These are phyloP conservation scores for Citrus australasica DNA, from an alignment of 345 rosid species.

Conservation along the genomic window DNA sequence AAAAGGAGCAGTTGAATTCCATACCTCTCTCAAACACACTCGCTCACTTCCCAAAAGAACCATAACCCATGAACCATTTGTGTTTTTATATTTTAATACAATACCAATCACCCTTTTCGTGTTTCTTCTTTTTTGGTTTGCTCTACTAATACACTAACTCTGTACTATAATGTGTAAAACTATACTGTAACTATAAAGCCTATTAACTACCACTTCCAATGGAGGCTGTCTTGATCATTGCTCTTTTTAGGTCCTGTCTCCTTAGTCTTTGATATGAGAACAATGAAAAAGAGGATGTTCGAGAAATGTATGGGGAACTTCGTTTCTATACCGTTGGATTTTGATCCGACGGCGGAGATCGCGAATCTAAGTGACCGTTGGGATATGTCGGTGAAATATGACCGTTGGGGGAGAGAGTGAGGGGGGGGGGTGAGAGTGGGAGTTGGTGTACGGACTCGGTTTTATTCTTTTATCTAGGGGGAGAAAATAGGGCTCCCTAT, in stretches of 20 bases:
- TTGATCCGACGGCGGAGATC: slow-evolving; percentile 49
- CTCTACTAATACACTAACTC: slow-evolving; percentile 18
- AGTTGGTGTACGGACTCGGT: slow-evolving; percentile 49
- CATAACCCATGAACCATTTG: slow-evolving; percentile 24
- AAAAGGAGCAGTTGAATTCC: slow-evolving; percentile 11
- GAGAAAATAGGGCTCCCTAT: background rate
- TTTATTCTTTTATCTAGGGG: slow-evolving; percentile 2
- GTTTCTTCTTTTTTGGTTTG: slow-evolving; percentile 8
- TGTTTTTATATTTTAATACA: slow-evolving; percentile 32
- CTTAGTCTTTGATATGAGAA: background rate
- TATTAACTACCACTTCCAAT: slow-evolving; percentile 25
- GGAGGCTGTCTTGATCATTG: slow-evolving; percentile 31
- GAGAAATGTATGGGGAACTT: slow-evolving; percentile 28
- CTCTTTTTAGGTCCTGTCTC: slow-evolving; percentile 32
- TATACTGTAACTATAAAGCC: slow-evolving; percentile 14
- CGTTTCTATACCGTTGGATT: slow-evolving; percentile 47
- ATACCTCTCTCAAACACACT: background rate
- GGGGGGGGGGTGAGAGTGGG: slow-evolving; percentile 23
- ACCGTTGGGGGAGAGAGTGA: slow-evolving; percentile 56
- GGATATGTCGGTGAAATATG: slow-evolving; percentile 79
- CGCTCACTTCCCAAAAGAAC: slow-evolving; percentile 45
- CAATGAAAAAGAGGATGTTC: slow-evolving; percentile 20
- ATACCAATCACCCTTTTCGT: slow-evolving; percentile 3
- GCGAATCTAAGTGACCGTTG: slow-evolving; percentile 74
- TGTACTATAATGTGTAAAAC: background rate